Evolutionary conservation across 148 eudicot genomes (phyloP), one percentile per base, ranked within the genome.

Genomic region (Rhododendron kiyosumense): DNA sequence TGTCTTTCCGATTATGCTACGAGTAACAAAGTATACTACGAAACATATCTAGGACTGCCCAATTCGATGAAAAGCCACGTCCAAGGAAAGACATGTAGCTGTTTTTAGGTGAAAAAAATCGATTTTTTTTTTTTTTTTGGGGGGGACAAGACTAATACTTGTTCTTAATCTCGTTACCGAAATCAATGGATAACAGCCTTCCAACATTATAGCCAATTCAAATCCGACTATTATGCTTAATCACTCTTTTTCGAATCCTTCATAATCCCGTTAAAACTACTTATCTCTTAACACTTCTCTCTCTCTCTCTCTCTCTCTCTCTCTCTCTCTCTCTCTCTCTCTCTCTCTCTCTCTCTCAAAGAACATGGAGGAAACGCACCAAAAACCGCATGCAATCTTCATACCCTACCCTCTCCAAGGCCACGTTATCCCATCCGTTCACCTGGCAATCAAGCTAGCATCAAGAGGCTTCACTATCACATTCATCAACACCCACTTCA

Each of bases 361-460:
- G 52, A 13, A 22, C 78, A 84, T 87, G 87, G 89, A 4, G 63
- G 84, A 81, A 28, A 2, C 36, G 26, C 7, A 79, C 26, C 65
- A 84, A 84, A 89, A 82, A n/a, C 94, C 92, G 34, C 96, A 92
- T 88, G 94, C 94, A 76, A 88, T 94, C 30, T 43, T 94, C 26
- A 48, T 93, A 7, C 65, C 90, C 30, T 86, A 87, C 73, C 92
- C 93, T n/a, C 88, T 89, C 6, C 95, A 94, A 88, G 97, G 97
- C 88, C 95, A 94, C 75, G 79, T 94, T 2, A 93, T 85, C 84
- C 97, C 95, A 52, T 85, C 86, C 22, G 88, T 90, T 24, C 84
- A 91, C 69, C 89, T 94, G 6, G 92, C 95, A 61, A 88, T 88
- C 59, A 94, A 90, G 84, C 95, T 95, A 5, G 97, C 98, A 54